Percentiles rank a stretch among this genome's conserved stretches.
Conservation (phyloP, 1,139 yeast species). For the Saccharomyces hybrid region DNA sequence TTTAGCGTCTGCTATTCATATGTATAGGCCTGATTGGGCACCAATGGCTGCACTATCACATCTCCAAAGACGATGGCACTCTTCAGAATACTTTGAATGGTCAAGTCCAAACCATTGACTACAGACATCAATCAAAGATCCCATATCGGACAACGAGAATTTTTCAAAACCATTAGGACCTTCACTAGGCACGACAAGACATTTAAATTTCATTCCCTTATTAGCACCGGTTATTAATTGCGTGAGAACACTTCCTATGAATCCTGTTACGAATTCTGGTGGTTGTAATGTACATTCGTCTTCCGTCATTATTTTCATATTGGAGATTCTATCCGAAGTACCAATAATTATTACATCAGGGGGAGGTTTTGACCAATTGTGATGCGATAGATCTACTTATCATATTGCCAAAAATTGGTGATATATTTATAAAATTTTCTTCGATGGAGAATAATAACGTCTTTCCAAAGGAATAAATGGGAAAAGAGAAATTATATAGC, state of each 20-base stretch:
- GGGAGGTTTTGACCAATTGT: slow-evolving; percentile 5
- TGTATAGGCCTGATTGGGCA: slow-evolving; percentile 28
- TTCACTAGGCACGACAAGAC: slow-evolving; percentile 28
- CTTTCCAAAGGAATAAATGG: slow-evolving; percentile 18
- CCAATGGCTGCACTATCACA: slow-evolving; percentile 26
- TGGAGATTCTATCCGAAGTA: slow-evolving; percentile 26
- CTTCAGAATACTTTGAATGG: slow-evolving; percentile 16
- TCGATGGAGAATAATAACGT: slow-evolving; percentile 19
- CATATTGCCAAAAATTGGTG: slow-evolving; percentile 23
- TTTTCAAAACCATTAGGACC: slow-evolving; percentile 33
- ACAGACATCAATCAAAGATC: slow-evolving; percentile 21
- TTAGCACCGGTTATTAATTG: slow-evolving; percentile 9
- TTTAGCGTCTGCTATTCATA: slow-evolving; percentile 9
- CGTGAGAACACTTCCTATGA: slow-evolving; percentile 23
- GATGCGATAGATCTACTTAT: slow-evolving; percentile 10
- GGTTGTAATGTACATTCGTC: slow-evolving; percentile 19
- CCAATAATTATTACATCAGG: slow-evolving; percentile 15
- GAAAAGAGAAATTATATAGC: slow-evolving; percentile 13
- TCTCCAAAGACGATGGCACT: slow-evolving; percentile 27
- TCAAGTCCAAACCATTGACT: slow-evolving; percentile 12
- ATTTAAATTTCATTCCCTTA: slow-evolving; percentile 1
- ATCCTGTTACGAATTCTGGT: slow-evolving; percentile 32
- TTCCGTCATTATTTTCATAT: slow-evolving; percentile 13
- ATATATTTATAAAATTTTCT: slow-evolving; percentile 25
- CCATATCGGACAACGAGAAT: slow-evolving; percentile 22